These are phyloP conservation scores for Aureobasidium sp. DNA, from an alignment of 2,329 filamentous ascomycete species.

Conservation along the genomic window DNA sequence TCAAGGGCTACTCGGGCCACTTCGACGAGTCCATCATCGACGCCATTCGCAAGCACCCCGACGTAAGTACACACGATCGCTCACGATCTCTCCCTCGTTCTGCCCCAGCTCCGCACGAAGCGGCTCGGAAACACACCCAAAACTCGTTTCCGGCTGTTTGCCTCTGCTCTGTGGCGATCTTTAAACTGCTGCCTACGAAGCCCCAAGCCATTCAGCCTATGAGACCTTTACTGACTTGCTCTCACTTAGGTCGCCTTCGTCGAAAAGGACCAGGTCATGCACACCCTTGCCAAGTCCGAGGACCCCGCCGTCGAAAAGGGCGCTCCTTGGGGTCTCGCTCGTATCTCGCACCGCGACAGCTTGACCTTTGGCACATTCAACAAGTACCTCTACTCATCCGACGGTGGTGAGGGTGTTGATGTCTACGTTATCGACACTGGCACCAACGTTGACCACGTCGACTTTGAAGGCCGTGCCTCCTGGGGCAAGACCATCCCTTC, in stretches of 20 bases:
- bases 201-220: background rate
- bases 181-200: background rate
- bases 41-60: slow-evolving; percentile 86
- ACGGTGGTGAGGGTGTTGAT: slow-evolving; percentile 94
- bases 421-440: slow-evolving; percentile 98
- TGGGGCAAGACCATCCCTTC: slow-evolving; percentile 96
- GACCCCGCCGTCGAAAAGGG: slow-evolving; percentile 67
- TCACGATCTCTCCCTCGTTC: background rate
- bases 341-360: slow-evolving; percentile 87
- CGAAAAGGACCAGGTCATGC: slow-evolving; percentile 88
- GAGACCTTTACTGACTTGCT: slow-evolving; percentile 13
- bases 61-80: slow-evolving; percentile 63
- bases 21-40: slow-evolving; percentile 92
- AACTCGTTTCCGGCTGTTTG: background rate
- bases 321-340: slow-evolving; percentile 96
- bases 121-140: background rate
- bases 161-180: background rate
- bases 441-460: slow-evolving; percentile 86
- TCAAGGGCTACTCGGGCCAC: slow-evolving; percentile 91
- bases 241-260: slow-evolving; percentile 77
- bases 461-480: slow-evolving; percentile 89
- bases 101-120: background rate
- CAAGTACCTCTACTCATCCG: slow-evolving; percentile 88
- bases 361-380: slow-evolving; percentile 91
- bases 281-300: slow-evolving; percentile 52